These are phyloP conservation scores for Hirsutella rhossiliensis DNA, from an alignment of 2,329 filamentous ascomycete species.

Conservation along the genomic window DNA sequence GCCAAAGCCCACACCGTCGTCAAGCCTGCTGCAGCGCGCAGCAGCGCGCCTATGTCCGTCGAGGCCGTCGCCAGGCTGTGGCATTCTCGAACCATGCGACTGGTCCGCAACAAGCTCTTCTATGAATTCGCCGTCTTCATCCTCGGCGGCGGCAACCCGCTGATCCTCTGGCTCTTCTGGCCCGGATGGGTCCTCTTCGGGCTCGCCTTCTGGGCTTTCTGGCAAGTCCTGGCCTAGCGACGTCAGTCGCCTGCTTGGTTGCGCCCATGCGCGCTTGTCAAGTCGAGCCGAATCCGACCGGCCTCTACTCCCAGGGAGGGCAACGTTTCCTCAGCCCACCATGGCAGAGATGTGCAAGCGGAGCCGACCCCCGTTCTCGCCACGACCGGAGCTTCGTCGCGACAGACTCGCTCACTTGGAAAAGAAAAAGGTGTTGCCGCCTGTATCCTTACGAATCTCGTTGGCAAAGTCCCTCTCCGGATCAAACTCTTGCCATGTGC, in stretches of 20 bases:
- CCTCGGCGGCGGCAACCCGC: constrained; percentile 34
- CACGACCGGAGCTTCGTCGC: too few relatives aligned
- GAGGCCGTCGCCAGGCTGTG: constrained; percentile 18
- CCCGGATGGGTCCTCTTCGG: constrained; percentile 41
- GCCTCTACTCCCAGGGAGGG: too few relatives aligned
- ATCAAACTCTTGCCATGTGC: constrained; percentile 91
- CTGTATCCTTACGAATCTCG: constrained; percentile 67
- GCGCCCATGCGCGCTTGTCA: not conserved
- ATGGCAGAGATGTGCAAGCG: too few relatives aligned
- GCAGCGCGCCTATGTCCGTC: constrained; percentile 11
- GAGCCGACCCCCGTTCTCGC: too few relatives aligned
- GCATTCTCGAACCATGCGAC: constrained; percentile 22
- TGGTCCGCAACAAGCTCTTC: constrained; percentile 33
- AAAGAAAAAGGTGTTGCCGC: constrained; percentile 92
- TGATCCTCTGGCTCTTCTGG: constrained; percentile 43
- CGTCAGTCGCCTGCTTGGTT: not conserved
- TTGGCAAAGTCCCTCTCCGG: constrained; percentile 74
- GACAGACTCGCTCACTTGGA: constrained; percentile 23
- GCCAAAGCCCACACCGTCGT: not conserved
- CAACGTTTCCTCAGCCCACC: too few relatives aligned
- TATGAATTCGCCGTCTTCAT: constrained; percentile 40
- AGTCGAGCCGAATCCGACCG: not conserved
- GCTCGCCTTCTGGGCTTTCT: constrained; percentile 19
- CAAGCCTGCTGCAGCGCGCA: not conserved
- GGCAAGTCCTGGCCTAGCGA: constrained; percentile 21